phyloP scores from a whole-genome alignment of 768 basidiomycete genomes.

The Sporobolomyces phaffii region DNA sequence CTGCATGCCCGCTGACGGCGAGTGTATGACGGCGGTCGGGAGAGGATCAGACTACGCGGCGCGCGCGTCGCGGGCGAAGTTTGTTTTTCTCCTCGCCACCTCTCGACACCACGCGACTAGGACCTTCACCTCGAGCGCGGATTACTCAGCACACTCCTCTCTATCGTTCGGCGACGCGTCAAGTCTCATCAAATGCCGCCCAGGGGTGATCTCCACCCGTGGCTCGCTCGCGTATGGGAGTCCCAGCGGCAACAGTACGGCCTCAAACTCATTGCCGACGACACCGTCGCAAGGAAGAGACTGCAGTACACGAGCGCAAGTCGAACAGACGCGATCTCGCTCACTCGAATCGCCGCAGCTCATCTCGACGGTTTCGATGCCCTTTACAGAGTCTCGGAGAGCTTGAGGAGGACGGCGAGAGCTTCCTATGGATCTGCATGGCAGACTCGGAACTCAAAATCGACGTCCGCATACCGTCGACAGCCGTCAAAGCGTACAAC shows the following conservation, averaged over 20 bases:
- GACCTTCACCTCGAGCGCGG: background rate
- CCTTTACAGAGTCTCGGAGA: background rate
- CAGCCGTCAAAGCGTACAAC: background rate
- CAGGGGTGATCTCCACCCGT: background rate
- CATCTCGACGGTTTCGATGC: too few relatives aligned
- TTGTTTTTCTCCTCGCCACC: background rate
- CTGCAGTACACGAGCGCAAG: background rate
- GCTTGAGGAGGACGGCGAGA: background rate
- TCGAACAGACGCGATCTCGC: background rate
- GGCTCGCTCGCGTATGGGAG: conserved; percentile 1
- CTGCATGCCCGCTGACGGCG: background rate
- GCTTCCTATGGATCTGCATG: background rate
- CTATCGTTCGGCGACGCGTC: too few relatives aligned
- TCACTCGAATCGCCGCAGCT: too few relatives aligned
- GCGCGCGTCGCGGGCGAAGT: too few relatives aligned
- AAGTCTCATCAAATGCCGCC: too few relatives aligned
- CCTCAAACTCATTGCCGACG: too few relatives aligned
- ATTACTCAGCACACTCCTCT: too few relatives aligned
- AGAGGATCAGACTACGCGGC: too few relatives aligned
- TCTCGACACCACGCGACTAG: background rate
- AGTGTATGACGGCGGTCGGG: too few relatives aligned
- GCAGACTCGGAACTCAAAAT: background rate
- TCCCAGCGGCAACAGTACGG: too few relatives aligned
- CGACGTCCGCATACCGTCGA: background rate
- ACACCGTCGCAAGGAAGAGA: too few relatives aligned